These are phyloP conservation scores for Blastobotrys parvus DNA, from an alignment of 805 yeast species.

Conservation along the genomic window DNA sequence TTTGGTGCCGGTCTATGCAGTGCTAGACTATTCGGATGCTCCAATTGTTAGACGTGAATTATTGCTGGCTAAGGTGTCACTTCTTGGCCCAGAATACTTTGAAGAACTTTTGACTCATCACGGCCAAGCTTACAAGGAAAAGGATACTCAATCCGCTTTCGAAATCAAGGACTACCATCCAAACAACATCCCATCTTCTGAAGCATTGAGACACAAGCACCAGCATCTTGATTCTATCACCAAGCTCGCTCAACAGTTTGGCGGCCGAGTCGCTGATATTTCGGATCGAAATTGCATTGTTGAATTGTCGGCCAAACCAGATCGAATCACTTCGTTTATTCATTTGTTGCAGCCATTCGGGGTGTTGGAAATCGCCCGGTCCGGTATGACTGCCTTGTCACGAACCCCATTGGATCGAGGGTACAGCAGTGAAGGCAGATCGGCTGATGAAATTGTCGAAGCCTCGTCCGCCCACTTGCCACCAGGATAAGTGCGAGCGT, in stretches of 20 bases:
- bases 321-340: constrained; percentile 77
- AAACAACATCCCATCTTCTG: constrained; percentile 78
- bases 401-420: constrained; percentile 74
- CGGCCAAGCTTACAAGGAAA: constrained; percentile 33
- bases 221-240: constrained; percentile 79
- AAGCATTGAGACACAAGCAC: constrained; percentile 90
- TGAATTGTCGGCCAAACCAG: constrained; percentile 90
- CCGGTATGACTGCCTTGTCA: constrained; percentile 98
- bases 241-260: constrained; percentile 74
- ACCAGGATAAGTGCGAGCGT: constrained; percentile 58
- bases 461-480: constrained; percentile 68
- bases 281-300: constrained; percentile 90
- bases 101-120: constrained; percentile 90
- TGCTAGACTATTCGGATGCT: constrained; percentile 83
- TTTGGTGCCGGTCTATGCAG: constrained; percentile 97
- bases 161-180: constrained; percentile 60
- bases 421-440: constrained; percentile 40
- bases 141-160: constrained; percentile 26
- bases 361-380: constrained; percentile 88
- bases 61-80: constrained; percentile 81
- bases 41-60: constrained; percentile 88
- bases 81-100: constrained; percentile 97
- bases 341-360: constrained; percentile 93
- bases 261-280: constrained; percentile 88
- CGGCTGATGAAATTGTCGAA: constrained; percentile 67